These are phyloP conservation scores for Fusarium sp. DNA, from an alignment of 2,329 filamentous ascomycete species.

Conservation along the genomic window DNA sequence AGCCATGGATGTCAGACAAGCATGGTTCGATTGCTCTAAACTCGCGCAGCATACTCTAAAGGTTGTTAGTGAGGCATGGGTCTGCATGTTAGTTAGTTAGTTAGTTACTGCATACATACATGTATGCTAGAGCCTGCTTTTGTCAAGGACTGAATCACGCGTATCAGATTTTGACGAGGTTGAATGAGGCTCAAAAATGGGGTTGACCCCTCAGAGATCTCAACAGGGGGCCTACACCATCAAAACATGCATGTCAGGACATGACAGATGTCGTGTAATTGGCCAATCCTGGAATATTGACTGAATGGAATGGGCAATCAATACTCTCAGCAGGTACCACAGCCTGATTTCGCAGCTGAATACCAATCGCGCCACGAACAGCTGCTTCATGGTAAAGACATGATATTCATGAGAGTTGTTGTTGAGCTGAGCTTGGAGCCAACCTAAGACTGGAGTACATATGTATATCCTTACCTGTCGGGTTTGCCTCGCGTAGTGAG, in stretches of 20 bases:
- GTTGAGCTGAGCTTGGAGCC: background rate
- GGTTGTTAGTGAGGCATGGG: background rate
- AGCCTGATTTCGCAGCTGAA: background rate
- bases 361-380: background rate
- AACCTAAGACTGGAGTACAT: background rate
- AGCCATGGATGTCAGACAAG: background rate
- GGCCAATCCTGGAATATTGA: background rate
- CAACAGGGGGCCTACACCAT: background rate
- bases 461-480: background rate
- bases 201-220: background rate
- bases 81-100: background rate
- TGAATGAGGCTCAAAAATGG: background rate
- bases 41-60: background rate
- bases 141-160: background rate
- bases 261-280: background rate
- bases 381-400: background rate
- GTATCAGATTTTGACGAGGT: background rate
- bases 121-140: background rate
- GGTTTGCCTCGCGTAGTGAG: background rate
- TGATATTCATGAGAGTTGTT: background rate
- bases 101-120: background rate
- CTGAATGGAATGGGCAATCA: background rate
- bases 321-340: background rate
- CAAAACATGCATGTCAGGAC: background rate
- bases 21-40: background rate